Conservation (phyloP, 305 asterid genomes). For the Coffea humblotiana region DNA sequence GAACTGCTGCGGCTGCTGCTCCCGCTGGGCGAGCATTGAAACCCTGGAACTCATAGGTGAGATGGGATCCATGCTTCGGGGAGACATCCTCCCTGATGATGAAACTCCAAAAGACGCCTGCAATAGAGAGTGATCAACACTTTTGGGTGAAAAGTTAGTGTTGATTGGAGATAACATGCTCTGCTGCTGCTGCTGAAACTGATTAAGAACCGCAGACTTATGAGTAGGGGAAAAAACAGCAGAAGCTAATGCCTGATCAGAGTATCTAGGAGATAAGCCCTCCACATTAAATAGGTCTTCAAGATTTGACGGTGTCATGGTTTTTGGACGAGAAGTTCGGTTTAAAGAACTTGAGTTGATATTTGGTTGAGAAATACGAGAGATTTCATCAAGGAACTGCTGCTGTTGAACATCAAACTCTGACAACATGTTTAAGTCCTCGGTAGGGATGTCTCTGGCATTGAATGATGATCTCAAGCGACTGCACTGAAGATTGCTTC, state of each 20-base stretch:
- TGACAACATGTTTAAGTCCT: conserved; percentile 38
- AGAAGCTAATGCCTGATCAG: conserved; percentile 52
- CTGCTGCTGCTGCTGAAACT: conserved; percentile 80
- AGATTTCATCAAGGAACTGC: conserved; percentile 49
- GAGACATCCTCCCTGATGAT: conserved; percentile 77
- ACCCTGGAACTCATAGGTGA: conserved; percentile 74
- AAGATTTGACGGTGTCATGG: conserved; percentile 63
- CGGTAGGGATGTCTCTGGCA: conserved; percentile 63
- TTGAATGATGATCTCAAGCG: conserved; percentile 74
- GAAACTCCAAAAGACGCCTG: conserved; percentile 57
- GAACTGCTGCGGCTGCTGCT: conserved; percentile 43
- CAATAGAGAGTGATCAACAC: conserved; percentile 50
- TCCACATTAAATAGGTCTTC: conserved; percentile 73
- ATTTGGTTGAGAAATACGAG: conserved; percentile 39
- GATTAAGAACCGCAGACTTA: conserved; percentile 58
- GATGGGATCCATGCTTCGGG: conserved; percentile 58
- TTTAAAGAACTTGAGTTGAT: conserved; percentile 38
- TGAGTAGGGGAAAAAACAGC: conserved; percentile 64
- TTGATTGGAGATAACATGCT: conserved; percentile 64
- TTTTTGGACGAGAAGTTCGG: conserved; percentile 50
- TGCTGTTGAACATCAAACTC: conserved; percentile 57
- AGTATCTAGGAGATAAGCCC: conserved; percentile 65
- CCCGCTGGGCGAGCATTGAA: conserved; percentile 58
- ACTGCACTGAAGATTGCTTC: conserved; percentile 69
- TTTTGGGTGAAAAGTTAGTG: conserved; percentile 55